Evolutionary conservation across 345 rosid species (phyloP).

Genomic region (Gossypium sturtianum): DNA sequence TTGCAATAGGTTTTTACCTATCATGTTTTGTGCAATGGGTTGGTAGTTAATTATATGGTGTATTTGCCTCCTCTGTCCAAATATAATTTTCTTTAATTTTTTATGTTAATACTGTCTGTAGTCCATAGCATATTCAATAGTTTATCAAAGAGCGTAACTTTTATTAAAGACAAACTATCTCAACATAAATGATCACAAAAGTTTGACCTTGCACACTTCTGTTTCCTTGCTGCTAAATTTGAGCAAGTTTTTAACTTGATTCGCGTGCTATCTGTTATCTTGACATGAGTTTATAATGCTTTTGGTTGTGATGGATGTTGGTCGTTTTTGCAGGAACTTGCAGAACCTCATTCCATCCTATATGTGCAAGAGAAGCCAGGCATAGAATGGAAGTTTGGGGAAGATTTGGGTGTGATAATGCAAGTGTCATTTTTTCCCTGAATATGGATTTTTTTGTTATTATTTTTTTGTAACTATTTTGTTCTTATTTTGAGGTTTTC

Average conservation of each 20-base stretch:
- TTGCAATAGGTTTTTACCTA: not conserved
- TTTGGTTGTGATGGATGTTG: not conserved
- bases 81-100: not conserved
- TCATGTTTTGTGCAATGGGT: not conserved
- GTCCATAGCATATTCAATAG: not conserved
- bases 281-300: not conserved
- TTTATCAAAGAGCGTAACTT: not conserved
- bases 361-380: conserved; percentile 91
- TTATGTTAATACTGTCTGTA: not conserved
- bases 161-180: not conserved
- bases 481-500: conserved; percentile 7
- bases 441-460: not conserved
- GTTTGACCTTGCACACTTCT: not conserved
- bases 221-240: not conserved
- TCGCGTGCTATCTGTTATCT: not conserved
- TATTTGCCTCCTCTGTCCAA: not conserved
- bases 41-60: not conserved
- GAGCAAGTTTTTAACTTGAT: not conserved
- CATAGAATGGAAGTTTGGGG: conserved; percentile 96
- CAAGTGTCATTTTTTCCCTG: conserved; percentile 32
- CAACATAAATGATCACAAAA: not conserved
- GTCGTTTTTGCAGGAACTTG: conserved; percentile 62
- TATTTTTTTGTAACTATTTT: not conserved
- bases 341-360: conserved; percentile 90
- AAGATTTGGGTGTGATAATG: conserved; percentile 67